Evolutionary conservation across 768 basidiomycete species (phyloP), one percentile per base, ranked within the genome.

Genomic region (Lentinula detonsa): DNA sequence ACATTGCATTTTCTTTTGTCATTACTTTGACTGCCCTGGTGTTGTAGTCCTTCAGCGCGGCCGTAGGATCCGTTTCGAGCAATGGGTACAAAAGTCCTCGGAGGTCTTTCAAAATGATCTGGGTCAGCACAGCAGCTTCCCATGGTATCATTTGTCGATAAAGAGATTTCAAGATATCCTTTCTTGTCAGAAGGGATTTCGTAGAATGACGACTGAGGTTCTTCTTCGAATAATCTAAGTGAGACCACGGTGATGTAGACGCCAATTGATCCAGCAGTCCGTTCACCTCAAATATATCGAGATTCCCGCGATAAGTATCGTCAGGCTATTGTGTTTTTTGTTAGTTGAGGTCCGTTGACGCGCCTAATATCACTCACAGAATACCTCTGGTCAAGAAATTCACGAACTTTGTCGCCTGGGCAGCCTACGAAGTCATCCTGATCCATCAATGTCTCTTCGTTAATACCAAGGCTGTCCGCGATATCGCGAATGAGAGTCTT

Each of bases 71-170:
- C 21, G 71, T 75, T 35, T 73, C 76, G 13, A 80, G 79, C 0
- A 88, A 74, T 2, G 91, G 88, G 64, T 91, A 91, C 1, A 95
- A 70, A 1, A 95, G 70, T 7, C 93, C 93, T 33, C 87, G 82
- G 0, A 98, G 74, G 70, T 98, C 95, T 64, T 90, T 90, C 39
- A 96, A 81, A 61, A 98, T 90, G 64, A 96, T 87, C 67, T 98
- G 95, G 0, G 90, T 88, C 52, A 95, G 75, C 63, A 87, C 81
- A 0, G 84, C 77, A 2, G 88, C 81, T 43, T 91, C 88, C 10
- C 73, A 71, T 0, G 92, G 85, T 1, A 85, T 76, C 9, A 93
- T 73, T 2, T 76, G 71, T 43, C 78, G 75, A 64, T 85, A 94
- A 3, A 95, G 77, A 15, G 74, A 70, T 21, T 46, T 54, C 51